Evolutionary conservation across 176 grass and related monocot genomes (phyloP).

Genomic region (Avena insularis): DNA sequence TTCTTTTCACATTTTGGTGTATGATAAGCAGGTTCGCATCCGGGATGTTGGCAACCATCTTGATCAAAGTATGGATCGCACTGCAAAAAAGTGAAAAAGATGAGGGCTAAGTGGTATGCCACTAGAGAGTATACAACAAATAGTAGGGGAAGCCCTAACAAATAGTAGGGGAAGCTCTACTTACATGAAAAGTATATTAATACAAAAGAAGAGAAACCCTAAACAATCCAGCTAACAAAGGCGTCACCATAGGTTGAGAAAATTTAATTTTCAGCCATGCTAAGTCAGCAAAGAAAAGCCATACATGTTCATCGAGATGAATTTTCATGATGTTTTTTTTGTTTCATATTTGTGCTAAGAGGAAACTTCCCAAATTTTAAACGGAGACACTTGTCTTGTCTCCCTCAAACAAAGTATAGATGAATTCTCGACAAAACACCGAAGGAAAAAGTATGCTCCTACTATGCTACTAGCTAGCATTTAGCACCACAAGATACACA

Average conservation of each 20-base stretch:
- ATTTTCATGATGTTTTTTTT: background rate
- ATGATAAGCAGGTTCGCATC: conserved; percentile 82
- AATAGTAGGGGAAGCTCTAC: no score
- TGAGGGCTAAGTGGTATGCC: background rate
- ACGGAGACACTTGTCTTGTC: background rate
- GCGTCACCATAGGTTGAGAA: background rate
- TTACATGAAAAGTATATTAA: background rate
- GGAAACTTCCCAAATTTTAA: background rate
- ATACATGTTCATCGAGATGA: background rate
- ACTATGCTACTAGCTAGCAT: conserved; percentile 5
- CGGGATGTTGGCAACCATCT: conserved; percentile 73
- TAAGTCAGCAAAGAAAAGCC: background rate
- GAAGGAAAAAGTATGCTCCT: background rate
- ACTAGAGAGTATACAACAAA: background rate
- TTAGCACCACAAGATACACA: background rate
- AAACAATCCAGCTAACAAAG: background rate
- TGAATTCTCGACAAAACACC: background rate
- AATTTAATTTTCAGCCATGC: background rate
- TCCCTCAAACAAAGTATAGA: background rate
- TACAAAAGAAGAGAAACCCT: background rate
- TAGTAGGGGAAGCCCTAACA: background rate
- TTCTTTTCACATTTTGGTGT: conserved; percentile 82
- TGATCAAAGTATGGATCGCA: conserved; percentile 96
- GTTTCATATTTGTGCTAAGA: background rate
- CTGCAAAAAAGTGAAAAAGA: conserved; percentile 50